Evolutionary conservation across 2,329 filamentous ascomycete species (phyloP), one percentile per base, ranked within the genome.

Genomic region (Diaporthe citriasiana): DNA sequence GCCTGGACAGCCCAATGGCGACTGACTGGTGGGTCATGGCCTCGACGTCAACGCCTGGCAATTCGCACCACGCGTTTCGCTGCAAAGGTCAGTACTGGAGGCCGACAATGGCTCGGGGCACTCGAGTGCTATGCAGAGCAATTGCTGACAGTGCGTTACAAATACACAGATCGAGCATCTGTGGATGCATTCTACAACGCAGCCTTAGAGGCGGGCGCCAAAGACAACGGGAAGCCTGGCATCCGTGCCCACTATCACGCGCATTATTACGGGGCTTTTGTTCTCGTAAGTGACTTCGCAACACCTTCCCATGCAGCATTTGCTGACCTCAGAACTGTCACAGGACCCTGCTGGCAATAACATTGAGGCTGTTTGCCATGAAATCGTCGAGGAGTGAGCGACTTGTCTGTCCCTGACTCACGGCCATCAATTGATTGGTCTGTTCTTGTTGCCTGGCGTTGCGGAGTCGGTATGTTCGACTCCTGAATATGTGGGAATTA

Each of bases 251-350:
- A 86, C 19, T 89, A 88, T 77, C 82, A 82, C 57, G 77, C 83
- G 19, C 81, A 81, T 8, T 89, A 89, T 78, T 90, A 89, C 70
- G 87, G 79, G 1, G 86, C 87, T 0, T 90, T 87, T 80, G 82
- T 89, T 8, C 78, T 83, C 53, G 87, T 68, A 27, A 68, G 63
- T 38, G n/a, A 3, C 33, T 30, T 19, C n/a, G 1, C 47, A 27
- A 10, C 33, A 19, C 9, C 33, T 19, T 40, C 4, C 47, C 0
- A 30, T 27, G 30, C 8, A 38, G 30, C 8, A 12, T 33, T 22
- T 27, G n/a, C 63, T 68, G 47, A 68, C 33, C 4, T 13, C 4
- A 15, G 17, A 12, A 30, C 27, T 6, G 1, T 12, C 3, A 0
- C 22, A 68, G 63, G 63, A 89, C 77, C 86, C 87, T 1, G 79